Conservation (phyloP, 371 early-diverging fungal species). For the Actinomucor elegans region DNA sequence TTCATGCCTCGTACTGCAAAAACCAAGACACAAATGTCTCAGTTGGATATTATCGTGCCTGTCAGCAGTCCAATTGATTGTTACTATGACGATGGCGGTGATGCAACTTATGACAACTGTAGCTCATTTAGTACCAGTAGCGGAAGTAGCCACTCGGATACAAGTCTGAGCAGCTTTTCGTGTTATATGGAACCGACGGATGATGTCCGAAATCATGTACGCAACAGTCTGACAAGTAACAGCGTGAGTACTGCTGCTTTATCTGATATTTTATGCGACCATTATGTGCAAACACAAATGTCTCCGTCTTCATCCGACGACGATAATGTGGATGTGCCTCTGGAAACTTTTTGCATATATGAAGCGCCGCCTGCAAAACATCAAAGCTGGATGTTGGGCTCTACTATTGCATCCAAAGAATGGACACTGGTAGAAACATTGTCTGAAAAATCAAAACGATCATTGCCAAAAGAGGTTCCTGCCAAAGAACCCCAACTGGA, state of each 20-base stretch:
- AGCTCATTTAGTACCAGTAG: conserved; percentile 18
- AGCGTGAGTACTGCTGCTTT: conserved; percentile 18
- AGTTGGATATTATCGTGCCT: conserved; percentile 9
- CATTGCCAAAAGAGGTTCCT: background rate
- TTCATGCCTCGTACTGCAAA: conserved; percentile 20
- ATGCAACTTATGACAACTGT: conserved; percentile 5
- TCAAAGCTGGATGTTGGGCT: conserved; percentile 15
- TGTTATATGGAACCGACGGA: conserved; percentile 4
- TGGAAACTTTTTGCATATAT: conserved; percentile 28
- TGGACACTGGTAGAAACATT: conserved; percentile 32
- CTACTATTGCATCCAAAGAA: conserved; percentile 16
- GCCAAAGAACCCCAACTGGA: background rate
- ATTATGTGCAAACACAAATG: conserved; percentile 33
- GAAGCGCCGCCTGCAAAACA: conserved; percentile 25
- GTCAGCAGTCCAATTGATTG: conserved; percentile 22
- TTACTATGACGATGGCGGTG: background rate
- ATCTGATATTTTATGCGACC: conserved; percentile 44
- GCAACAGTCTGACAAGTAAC: background rate
- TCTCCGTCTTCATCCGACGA: conserved; percentile 10
- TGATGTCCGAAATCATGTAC: conserved; percentile 1
- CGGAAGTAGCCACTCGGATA: conserved; percentile 6
- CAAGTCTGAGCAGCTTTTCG: conserved; percentile 1
- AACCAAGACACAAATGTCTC: conserved; percentile 12
- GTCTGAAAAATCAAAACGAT: conserved; percentile 2
- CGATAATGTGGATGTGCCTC: conserved; percentile 22